Evolutionary conservation across 768 basidiomycete species (phyloP).

Genomic region (Coprinopsis sp.): DNA sequence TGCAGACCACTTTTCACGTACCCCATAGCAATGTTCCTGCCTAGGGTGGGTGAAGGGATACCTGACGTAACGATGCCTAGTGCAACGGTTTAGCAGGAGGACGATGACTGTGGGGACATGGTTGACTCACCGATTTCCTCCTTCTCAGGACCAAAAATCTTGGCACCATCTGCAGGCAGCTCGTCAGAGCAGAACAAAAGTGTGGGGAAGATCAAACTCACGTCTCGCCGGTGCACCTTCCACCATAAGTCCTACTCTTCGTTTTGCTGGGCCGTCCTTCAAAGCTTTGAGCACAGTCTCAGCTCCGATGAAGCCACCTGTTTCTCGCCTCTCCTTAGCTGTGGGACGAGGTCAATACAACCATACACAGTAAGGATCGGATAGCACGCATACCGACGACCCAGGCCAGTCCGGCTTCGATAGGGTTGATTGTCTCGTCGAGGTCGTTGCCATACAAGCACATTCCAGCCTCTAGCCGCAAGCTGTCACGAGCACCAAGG

Average conservation of each 20-base stretch:
- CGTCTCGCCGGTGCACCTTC: conserved; percentile 84
- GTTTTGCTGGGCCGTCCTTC: conserved; percentile 69
- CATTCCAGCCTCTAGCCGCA: conserved; percentile 96
- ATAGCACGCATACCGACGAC: conserved; percentile 70
- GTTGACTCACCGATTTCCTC: conserved; percentile 55
- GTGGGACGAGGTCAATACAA: conserved; percentile 1
- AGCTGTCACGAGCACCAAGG: conserved; percentile 86
- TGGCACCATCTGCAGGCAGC: conserved; percentile 60
- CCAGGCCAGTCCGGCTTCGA: conserved; percentile 92
- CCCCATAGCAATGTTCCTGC: conserved; percentile 94
- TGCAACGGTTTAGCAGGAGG: not conserved
- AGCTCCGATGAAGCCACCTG: conserved; percentile 74
- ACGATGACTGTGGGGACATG: not conserved
- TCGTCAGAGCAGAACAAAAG: not conserved
- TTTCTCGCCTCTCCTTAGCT: conserved; percentile 82
- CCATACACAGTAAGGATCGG: not conserved
- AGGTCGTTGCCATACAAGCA: conserved; percentile 95
- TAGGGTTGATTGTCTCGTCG: conserved; percentile 78
- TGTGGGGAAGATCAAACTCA: conserved; percentile 32
- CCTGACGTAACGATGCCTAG: conserved; percentile 83
- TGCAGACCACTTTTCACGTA: conserved; percentile 79
- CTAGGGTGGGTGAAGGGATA: conserved; percentile 88
- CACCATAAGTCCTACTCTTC: conserved; percentile 79
- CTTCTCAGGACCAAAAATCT: conserved; percentile 55
- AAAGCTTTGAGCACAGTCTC: conserved; percentile 69